Evolutionary conservation across 768 basidiomycete species (phyloP).

Genomic region (Phylloporus scabripes): DNA sequence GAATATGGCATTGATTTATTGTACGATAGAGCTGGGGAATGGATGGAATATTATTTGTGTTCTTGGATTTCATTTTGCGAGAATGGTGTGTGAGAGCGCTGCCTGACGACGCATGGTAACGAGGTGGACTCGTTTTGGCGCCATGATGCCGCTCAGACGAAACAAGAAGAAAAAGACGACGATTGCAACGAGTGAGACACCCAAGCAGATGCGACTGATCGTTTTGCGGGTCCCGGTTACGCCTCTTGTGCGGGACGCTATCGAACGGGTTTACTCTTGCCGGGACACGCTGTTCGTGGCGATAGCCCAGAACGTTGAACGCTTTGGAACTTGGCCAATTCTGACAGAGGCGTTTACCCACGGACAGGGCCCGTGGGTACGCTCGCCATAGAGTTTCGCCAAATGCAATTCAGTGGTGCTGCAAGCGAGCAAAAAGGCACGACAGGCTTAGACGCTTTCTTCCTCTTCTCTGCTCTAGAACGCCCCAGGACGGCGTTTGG

Average conservation of each 20-base stretch:
- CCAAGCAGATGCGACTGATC: not conserved
- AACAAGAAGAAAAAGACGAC: not conserved
- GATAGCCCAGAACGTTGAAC: too few species aligned
- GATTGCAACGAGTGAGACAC: not conserved
- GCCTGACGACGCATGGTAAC: constrained; percentile 17
- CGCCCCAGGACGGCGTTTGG: too few species aligned
- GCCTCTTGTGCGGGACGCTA: not conserved
- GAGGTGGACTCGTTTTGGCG: constrained; percentile 2
- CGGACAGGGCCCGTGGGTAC: too few species aligned
- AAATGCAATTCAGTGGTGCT: too few species aligned
- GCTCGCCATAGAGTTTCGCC: too few species aligned
- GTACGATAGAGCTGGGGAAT: constrained; percentile 29
- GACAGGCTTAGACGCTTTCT: too few species aligned
- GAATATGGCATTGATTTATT: constrained; percentile 34
- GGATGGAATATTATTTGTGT: constrained; percentile 31
- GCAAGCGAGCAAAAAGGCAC: too few species aligned
- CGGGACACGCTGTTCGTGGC: too few species aligned
- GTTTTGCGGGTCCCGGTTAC: not conserved
- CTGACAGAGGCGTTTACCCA: too few species aligned
- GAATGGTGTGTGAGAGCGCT: not conserved
- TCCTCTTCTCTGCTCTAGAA: too few species aligned
- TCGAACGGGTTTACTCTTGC: too few species aligned
- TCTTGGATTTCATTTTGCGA: constrained; percentile 18
- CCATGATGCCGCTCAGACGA: not conserved
- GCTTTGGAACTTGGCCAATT: too few species aligned